Base-by-base conservation (phyloP, 2,329 filamentous ascomycete genomes). In the Cylindrodendrum hubeiense region DNA sequence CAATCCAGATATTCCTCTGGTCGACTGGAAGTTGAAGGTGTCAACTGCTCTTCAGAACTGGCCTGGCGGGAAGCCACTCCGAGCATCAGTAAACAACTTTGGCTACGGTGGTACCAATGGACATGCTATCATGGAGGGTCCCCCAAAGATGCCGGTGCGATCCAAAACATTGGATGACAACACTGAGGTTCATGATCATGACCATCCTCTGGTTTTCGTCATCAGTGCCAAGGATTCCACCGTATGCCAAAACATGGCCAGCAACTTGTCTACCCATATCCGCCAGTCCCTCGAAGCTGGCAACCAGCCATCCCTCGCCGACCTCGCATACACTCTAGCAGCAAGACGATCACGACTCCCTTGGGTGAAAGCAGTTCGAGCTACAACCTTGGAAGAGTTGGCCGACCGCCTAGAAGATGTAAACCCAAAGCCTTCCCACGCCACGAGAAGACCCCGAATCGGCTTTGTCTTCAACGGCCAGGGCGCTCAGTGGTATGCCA, bases 401-500 rank as follows among this genome's bases (percentile, higher is more conserved):
- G 34, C 34, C 10, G 15, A 12, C 10, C 34, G 9, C 15, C 15
- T 39, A 17, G 9, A 13, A 15, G 34, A 39, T 17, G 9, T 17
- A 6, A 15, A 15, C 34, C 34, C 10, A 15, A 13, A 13, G 34
- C 10, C 34, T 8, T 17, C 15, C 5, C 10, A 13, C 15, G 9
- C 34, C 7, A 39, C 10, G 9, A 17, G 15, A 13, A 39, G 15
- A 39, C 34, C 34, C 7, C 34, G 15, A 39, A 6, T 39, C 15
- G 34, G 34, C 10, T 39, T 39, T 17, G 34, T 39, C 9, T 39
- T 39, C 34, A 39, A 39, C 15, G 34, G 34, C 15, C 78, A 80
- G 62, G 79, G 79, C n/a, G 78, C 77, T 5, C 77, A 79, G 62
- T 78, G 74, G 74, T 59, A 49, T 41, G 53, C 47, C 22, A 70